Base-by-base conservation (phyloP, 495 filamentous ascomycete genomes). In the Neurospora sp. region DNA sequence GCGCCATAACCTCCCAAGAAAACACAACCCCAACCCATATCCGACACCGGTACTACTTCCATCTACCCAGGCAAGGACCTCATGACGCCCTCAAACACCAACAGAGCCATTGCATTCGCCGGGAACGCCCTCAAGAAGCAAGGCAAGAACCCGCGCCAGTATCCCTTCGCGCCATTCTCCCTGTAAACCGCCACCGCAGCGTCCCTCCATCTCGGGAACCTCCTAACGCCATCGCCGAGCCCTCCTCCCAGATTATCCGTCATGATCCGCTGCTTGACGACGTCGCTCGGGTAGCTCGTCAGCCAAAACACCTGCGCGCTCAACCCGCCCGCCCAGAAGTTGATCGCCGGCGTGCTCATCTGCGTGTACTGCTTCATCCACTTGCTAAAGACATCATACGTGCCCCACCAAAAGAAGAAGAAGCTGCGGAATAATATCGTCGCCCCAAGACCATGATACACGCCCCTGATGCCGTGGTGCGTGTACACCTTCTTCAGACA, bases 241-340 rank as follows among this genome's bases (percentile, higher is more conserved):
- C 86, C 86, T 0, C 90, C 89, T 5, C 91, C 95, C 74, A 99
- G 83, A 1, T 90, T 88, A 80, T 98, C 96, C 23, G 94, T 97
- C 96, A 99, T 98, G 70, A 99, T 89, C n/a, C 94, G 89, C 82
- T 98, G 95, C 85, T 99, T 99, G 31, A 99, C 92, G 16, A 98
- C 95, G 78, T 99, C 96, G 39, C 90, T 91, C 14, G 96, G 96
- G 79, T 99, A 99, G 59, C 90, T 91, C 31, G 91, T 92, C 3
- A 97, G 78, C 96, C 96, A 99, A 83, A 97, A 99, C 44, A 96
- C 82, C 84, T 98, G 95, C 1, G 96, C 95, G 40, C 90, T 92
- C 70, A 98, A 84, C 1, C 96, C 96, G 14, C 96, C 96, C 0
- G 96, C 96, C 96, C 94, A 98, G 85, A 99, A 99, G 78, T 98